Conservation (phyloP, 2,329 filamentous ascomycete species). For the Alternaria gaisen region DNA sequence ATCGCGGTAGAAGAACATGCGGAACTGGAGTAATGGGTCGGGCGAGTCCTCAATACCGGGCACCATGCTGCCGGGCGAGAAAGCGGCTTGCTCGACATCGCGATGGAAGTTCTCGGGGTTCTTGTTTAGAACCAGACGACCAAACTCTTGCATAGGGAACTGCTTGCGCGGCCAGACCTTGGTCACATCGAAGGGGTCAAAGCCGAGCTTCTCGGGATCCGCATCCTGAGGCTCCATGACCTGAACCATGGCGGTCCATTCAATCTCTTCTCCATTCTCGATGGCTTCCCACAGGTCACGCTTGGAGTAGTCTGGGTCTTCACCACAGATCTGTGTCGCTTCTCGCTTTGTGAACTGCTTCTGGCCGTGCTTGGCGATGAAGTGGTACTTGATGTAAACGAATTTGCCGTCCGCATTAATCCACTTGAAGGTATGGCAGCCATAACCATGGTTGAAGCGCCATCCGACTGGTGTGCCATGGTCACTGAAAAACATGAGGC, state of each 20-base stretch:
- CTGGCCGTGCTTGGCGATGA: constrained; percentile 58
- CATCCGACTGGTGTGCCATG: constrained; percentile 60
- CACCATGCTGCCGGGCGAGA: constrained; percentile 61
- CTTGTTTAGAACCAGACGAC: constrained; percentile 62
- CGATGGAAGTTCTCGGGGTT: constrained; percentile 63
- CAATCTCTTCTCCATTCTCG: constrained; percentile 53
- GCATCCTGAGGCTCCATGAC: constrained; percentile 59
- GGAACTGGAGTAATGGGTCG: constrained; percentile 33
- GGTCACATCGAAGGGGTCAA: constrained; percentile 64
- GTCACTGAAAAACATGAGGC: constrained; percentile 61
- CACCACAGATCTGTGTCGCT: constrained; percentile 56
- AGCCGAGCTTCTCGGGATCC: constrained; percentile 59
- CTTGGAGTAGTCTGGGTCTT: constrained; percentile 62
- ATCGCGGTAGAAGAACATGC: constrained; percentile 49
- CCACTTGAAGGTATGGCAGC: constrained; percentile 60
- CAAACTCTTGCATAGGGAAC: constrained; percentile 62
- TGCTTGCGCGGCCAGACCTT: constrained; percentile 61
- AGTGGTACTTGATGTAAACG: constrained; percentile 63
- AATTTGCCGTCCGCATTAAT: constrained; percentile 59
- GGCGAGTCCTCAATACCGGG: constrained; percentile 59
- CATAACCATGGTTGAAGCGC: constrained; percentile 54
- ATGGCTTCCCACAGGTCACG: constrained; percentile 57
- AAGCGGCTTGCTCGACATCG: constrained; percentile 51
- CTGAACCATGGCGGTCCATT: constrained; percentile 58
- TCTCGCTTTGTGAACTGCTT: constrained; percentile 59